Evolutionary conservation across 2,329 filamentous ascomycete genomes (phyloP).

Genomic region (Onygenales sp.): DNA sequence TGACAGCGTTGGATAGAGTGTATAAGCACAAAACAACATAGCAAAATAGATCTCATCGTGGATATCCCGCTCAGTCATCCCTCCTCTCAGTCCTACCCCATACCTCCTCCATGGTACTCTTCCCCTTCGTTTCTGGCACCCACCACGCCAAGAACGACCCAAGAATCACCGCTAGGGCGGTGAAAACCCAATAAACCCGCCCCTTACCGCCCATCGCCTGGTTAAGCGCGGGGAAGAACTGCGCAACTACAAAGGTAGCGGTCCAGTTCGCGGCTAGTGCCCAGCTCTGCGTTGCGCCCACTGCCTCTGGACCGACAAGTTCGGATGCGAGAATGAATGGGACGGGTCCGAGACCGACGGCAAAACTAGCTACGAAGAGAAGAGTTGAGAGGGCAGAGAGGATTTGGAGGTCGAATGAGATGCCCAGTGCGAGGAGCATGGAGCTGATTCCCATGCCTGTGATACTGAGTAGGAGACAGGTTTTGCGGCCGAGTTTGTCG

Average conservation of each 20-base stretch:
- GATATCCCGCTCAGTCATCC: constrained; percentile 13
- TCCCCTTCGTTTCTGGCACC: constrained; percentile 84
- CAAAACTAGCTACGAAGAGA: constrained; percentile 81
- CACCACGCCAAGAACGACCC: constrained; percentile 61
- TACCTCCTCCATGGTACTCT: constrained; percentile 76
- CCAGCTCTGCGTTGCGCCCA: constrained; percentile 85
- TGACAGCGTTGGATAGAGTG: neutral
- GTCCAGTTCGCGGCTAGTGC: constrained; percentile 79
- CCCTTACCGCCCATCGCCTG: constrained; percentile 65
- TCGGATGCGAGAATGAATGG: constrained; percentile 92
- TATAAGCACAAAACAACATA: neutral
- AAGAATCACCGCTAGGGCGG: constrained; percentile 58
- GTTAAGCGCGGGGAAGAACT: constrained; percentile 88
- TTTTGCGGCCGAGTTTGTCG: constrained; percentile 80
- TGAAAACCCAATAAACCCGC: constrained; percentile 88
- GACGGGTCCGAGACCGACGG: constrained; percentile 81
- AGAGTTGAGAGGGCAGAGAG: constrained; percentile 75
- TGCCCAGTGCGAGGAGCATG: constrained; percentile 68
- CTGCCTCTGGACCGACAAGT: constrained; percentile 79
- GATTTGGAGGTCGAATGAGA: constrained; percentile 60
- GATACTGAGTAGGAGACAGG: constrained; percentile 72
- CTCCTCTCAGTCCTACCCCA: constrained; percentile 55
- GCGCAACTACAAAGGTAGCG: constrained; percentile 83
- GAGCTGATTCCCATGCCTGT: constrained; percentile 74
- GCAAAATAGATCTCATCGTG: constrained; percentile 9